A percentile compares a stretch with the other conserved stretches of the same genome.
Evolutionary conservation across 768 basidiomycete species (phyloP).

Genomic region (Hypsizygus marmoreus): DNA sequence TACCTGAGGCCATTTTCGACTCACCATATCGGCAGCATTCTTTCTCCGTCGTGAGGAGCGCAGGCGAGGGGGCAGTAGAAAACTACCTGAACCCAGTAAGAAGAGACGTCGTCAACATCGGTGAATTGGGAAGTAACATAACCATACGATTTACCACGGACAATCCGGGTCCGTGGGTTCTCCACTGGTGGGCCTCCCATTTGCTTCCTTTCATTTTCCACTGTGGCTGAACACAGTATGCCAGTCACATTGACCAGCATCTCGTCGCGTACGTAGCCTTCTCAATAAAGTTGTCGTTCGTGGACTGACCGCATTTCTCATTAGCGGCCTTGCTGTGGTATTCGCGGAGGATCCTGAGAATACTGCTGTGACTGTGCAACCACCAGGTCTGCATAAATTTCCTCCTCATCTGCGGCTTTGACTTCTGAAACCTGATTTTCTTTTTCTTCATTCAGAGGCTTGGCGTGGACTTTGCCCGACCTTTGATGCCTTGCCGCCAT

Average conservation of each 20-base stretch:
- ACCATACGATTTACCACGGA: slow-evolving; percentile 64
- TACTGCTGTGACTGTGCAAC: neutral
- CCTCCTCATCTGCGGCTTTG: neutral
- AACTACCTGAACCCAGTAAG: slow-evolving; percentile 47
- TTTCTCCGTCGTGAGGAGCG: slow-evolving; percentile 38
- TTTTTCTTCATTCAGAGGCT: slow-evolving; percentile 1
- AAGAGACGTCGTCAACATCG: slow-evolving; percentile 51
- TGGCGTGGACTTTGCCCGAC: slow-evolving; percentile 8
- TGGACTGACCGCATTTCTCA: neutral
- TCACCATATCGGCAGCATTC: slow-evolving; percentile 23
- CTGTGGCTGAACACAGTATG: neutral
- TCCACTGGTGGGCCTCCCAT: slow-evolving; percentile 36
- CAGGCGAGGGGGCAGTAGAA: slow-evolving; percentile 22
- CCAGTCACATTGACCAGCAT: slow-evolving; percentile 41
- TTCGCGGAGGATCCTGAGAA: slow-evolving; percentile 10
- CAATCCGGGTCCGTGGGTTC: slow-evolving; percentile 65
- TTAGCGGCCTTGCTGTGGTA: slow-evolving; percentile 12
- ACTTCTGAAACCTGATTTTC: neutral
- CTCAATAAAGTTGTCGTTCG: neutral
- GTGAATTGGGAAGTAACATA: slow-evolving; percentile 42
- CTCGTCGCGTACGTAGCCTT: slow-evolving; percentile 25
- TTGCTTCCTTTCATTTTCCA: neutral
- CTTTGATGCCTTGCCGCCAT: slow-evolving; percentile 5
- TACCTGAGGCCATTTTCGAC: neutral
- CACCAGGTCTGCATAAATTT: slow-evolving; percentile 6